A percentile compares a stretch with the other conserved stretches of the same genome.
Conservation (phyloP, 805 yeast species). For the Kregervanrija delftensis region DNA sequence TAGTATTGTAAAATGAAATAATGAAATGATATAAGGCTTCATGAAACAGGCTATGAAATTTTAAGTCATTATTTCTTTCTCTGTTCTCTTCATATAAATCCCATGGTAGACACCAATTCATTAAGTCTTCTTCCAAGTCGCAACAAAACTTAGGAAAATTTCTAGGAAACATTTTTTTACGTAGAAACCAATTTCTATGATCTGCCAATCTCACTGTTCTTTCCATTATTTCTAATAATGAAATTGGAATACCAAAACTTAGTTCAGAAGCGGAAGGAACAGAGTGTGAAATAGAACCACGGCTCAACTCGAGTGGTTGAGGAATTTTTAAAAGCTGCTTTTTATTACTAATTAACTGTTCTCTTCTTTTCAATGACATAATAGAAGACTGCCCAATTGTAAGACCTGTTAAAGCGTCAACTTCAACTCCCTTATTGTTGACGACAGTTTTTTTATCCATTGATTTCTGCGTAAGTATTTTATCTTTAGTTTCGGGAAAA, state of each 20-base stretch:
- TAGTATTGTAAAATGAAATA: conserved; percentile 35
- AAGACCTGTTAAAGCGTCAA: conserved; percentile 18
- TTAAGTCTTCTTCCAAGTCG: conserved; percentile 43
- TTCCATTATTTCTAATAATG: conserved; percentile 39
- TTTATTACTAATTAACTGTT: conserved; percentile 4
- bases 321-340: conserved; percentile 12
- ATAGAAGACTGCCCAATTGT: conserved; percentile 3
- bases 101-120: conserved; percentile 44
- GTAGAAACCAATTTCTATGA: conserved; percentile 41
- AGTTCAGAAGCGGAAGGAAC: conserved; percentile 27
- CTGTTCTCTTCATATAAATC: conserved; percentile 24
- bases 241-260: conserved; percentile 41
- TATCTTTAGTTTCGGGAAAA: too few species aligned
- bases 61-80: conserved; percentile 8
- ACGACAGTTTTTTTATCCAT: not conserved
- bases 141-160: conserved; percentile 52
- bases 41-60: conserved; percentile 33
- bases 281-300: conserved; percentile 5
- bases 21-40: conserved; percentile 33
- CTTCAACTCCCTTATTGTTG: conserved; percentile 5
- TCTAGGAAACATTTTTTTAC: conserved; percentile 38
- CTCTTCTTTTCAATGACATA: conserved; percentile 10
- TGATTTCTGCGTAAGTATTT: too few species aligned
- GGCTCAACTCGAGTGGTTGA: conserved; percentile 12
- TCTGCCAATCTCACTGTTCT: conserved; percentile 42